phyloP scores from a whole-genome alignment of 2,329 filamentous ascomycete species.

The Rachicladosporium sp. region DNA sequence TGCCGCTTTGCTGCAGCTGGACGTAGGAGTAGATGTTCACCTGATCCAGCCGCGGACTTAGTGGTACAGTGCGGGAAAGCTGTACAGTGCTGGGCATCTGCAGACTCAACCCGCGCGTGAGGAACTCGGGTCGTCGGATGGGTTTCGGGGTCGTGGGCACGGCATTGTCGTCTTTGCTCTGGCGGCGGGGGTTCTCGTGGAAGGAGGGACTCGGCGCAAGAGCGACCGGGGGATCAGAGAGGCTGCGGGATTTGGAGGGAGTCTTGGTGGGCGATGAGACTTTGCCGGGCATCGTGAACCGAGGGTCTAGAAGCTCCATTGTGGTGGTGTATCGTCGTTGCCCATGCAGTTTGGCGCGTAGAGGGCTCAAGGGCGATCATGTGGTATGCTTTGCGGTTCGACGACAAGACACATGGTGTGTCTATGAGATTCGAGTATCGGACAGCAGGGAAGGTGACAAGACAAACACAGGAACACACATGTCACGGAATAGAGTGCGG shows the following conservation, averaged over 20 bases:
- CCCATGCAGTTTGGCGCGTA: too few relatives aligned
- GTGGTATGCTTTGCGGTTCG: too few relatives aligned
- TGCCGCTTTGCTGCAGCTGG: conserved; percentile 31
- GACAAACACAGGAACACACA: too few relatives aligned
- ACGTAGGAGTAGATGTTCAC: conserved; percentile 25
- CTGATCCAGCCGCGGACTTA: conserved; percentile 18
- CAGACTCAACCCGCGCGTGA: conserved; percentile 53
- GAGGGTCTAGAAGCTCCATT: too few relatives aligned
- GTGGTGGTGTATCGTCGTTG: too few relatives aligned
- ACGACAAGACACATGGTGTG: too few relatives aligned
- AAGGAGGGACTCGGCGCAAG: conserved; percentile 36
- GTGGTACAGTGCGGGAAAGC: conserved; percentile 7
- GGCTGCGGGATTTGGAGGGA: conserved; percentile 28
- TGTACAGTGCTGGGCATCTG: conserved; percentile 46
- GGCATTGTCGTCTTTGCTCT: conserved; percentile 33
- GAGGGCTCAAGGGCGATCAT: too few relatives aligned
- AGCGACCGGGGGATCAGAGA: conserved; percentile 28
- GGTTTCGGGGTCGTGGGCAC: conserved; percentile 38
- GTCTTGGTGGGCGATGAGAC: conserved; percentile 1
- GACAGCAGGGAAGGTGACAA: too few relatives aligned
- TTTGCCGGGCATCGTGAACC: too few relatives aligned
- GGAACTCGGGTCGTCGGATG: conserved; percentile 55
- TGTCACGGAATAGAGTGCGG: too few relatives aligned
- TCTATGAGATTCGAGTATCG: too few relatives aligned
- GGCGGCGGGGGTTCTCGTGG: conserved; percentile 23